Evolutionary conservation across 2,329 filamentous ascomycete genomes (phyloP).

Genomic region (Talaromyces sp.): DNA sequence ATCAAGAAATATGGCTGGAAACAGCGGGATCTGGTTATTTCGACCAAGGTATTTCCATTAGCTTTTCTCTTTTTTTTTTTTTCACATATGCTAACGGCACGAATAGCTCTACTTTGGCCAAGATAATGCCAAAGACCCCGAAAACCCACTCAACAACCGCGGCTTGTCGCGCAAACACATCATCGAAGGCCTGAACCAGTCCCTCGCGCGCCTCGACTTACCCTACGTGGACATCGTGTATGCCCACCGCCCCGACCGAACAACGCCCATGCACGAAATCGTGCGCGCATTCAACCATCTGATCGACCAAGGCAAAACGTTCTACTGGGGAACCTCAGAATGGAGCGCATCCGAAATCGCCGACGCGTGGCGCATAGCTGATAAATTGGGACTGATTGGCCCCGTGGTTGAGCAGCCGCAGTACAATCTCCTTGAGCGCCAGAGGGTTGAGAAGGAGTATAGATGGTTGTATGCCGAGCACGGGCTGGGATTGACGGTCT

Average conservation of each 20-base stretch:
- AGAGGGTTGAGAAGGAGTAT: constrained; percentile 61
- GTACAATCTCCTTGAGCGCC: constrained; percentile 59
- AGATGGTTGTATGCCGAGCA: constrained; percentile 56
- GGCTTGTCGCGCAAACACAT: constrained; percentile 66
- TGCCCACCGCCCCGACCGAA: constrained; percentile 62
- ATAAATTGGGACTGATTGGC: constrained; percentile 56
- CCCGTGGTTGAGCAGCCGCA: constrained; percentile 63
- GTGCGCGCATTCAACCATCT: constrained; percentile 67
- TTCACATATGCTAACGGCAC: background rate
- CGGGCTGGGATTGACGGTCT: constrained; percentile 59
- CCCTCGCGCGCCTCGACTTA: constrained; percentile 56
- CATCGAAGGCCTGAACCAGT: constrained; percentile 59
- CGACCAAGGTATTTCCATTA: constrained; percentile 43
- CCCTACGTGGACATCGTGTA: constrained; percentile 68
- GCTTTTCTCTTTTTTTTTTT: too few relatives aligned
- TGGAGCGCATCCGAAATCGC: constrained; percentile 63
- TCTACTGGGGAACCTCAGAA: constrained; percentile 67
- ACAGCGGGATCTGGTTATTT: constrained; percentile 53
- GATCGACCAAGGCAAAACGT: constrained; percentile 61
- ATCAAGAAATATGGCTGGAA: constrained; percentile 56
- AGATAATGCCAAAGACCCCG: constrained; percentile 55
- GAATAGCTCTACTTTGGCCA: constrained; percentile 57
- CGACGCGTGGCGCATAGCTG: constrained; percentile 57
- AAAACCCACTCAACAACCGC: constrained; percentile 60
- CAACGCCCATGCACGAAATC: constrained; percentile 65